These are phyloP conservation scores for Pseudogymnoascus sp. DNA, from an alignment of 2,329 filamentous ascomycete genomes.

Conservation along the genomic window DNA sequence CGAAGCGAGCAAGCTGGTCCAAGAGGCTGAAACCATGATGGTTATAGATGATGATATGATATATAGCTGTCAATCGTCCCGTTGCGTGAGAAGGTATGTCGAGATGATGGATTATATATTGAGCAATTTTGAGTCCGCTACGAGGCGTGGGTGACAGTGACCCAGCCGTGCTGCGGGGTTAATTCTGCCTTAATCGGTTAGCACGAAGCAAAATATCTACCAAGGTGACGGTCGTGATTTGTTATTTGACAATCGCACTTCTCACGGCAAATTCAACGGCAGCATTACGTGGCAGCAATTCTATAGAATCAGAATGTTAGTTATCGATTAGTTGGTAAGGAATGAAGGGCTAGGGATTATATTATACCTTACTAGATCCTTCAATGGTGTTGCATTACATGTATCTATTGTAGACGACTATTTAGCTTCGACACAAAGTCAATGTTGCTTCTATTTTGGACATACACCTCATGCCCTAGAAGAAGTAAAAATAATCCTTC, in stretches of 20 bases:
- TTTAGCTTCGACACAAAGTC: too few relatives aligned
- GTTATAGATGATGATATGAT: not conserved
- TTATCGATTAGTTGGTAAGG: not conserved
- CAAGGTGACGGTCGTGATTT: not conserved
- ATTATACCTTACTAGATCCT: not conserved
- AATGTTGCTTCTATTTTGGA: too few relatives aligned
- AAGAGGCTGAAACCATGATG: constrained; percentile 15
- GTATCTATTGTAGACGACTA: not conserved
- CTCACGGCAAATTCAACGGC: not conserved
- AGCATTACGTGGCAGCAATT: not conserved
- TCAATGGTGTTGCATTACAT: not conserved
- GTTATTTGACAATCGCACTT: not conserved
- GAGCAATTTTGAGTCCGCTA: too few relatives aligned
- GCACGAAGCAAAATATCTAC: not conserved
- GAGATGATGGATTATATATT: not conserved
- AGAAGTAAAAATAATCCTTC: too few relatives aligned
- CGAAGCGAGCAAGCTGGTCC: constrained; percentile 22
- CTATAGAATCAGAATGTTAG: not conserved
- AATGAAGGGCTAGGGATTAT: not conserved
- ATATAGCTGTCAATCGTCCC: not conserved
- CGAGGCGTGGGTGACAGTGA: too few relatives aligned
- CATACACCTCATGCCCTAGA: too few relatives aligned
- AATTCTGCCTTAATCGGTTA: not conserved
- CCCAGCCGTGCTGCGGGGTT: not conserved
- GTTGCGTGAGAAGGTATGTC: not conserved